Evolutionary conservation across 2,329 filamentous ascomycete genomes (phyloP), one percentile per base, ranked within the genome.

Genomic region (Cladophialophora psammophila): DNA sequence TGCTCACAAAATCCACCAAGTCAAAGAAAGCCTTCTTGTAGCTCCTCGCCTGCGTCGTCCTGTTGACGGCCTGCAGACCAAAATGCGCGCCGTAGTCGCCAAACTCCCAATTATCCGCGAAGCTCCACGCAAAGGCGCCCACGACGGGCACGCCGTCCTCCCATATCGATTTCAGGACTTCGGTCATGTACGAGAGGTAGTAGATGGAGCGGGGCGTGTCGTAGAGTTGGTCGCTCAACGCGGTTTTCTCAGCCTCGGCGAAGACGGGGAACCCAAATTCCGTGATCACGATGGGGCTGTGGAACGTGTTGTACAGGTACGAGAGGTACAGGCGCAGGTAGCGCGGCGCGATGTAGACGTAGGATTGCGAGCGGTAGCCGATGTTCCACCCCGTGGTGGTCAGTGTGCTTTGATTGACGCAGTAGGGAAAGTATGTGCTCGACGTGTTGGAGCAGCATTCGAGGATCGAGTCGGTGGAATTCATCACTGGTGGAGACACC

Each of bases 21-120:
- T 87, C 85, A 71, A 87, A 87, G 71, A 87, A 86, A 58, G 84
- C 86, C 78, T 85, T 85, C 77, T 87, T 88, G 61, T 83, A 87
- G 45, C 78, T 74, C 31, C 85, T 74, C 68, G 82, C 78, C 73
- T 84, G 80, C 3, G 81, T 85, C 2, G 84, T 86, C 3, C 81
- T 77, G 69, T 87, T 86, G 1, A 88, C 84, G 1, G 80, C 81
- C 73, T 88, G 86, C 53, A 88, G 80, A 0, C 86, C 86, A 75
- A 86, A 88, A 2, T 84, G 82, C 15, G 79, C 72, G 0, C 77
- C 72, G 56, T 80, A 84, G 53, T 74, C 73, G 34, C 80, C 78
- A 0, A 85, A 86, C 72, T 87, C 88, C 76, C 74, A 77, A 75
- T 69, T 75, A 63, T 78, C 76, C 8, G 67, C 73, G 26, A 80